A percentile compares a stretch with the other conserved stretches of the same genome.
phyloP scores from a whole-genome alignment of 345 rosid species.

The Sisymbrium altissimum region DNA sequence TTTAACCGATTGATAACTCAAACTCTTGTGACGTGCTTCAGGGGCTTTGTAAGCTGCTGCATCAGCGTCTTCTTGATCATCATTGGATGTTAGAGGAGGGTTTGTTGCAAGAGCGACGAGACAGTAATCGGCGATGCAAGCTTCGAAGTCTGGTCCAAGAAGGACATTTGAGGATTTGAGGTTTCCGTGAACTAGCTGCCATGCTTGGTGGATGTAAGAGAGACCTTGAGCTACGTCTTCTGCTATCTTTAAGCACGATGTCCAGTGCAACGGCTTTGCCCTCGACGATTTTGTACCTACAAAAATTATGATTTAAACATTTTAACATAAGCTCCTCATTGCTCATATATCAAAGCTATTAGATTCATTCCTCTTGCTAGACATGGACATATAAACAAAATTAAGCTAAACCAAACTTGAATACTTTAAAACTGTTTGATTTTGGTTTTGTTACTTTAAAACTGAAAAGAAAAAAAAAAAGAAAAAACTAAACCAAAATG shows the following conservation, averaged over 20 bases:
- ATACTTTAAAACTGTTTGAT: no score
- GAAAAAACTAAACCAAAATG: no score
- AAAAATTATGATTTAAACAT: not conserved
- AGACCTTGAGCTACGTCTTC: slow-evolving; percentile 97
- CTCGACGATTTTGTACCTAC: slow-evolving; percentile 79
- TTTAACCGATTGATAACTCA: slow-evolving; percentile 38
- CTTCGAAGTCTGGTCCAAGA: slow-evolving; percentile 90
- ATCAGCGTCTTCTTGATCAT: slow-evolving; percentile 36
- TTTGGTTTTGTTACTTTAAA: not conserved
- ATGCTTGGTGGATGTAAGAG: slow-evolving; percentile 91
- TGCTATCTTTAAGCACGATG: slow-evolving; percentile 85
- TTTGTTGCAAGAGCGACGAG: slow-evolving; percentile 45
- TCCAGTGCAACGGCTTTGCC: slow-evolving; percentile 93
- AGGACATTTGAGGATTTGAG: slow-evolving; percentile 83
- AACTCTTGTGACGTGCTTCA: slow-evolving; percentile 48
- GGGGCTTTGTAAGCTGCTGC: slow-evolving; percentile 55
- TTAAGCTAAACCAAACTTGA: not conserved
- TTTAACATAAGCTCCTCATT: not conserved
- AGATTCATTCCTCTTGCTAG: not conserved
- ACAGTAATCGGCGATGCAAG: slow-evolving; percentile 76
- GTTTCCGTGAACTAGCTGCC: slow-evolving; percentile 90
- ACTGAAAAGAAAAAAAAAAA: not conserved
- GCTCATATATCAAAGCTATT: not conserved
- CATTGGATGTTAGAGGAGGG: slow-evolving; percentile 16
- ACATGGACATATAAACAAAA: not conserved